phyloP scores from a whole-genome alignment of 306 rosid genomes.

The Boehmeria nivea region DNA sequence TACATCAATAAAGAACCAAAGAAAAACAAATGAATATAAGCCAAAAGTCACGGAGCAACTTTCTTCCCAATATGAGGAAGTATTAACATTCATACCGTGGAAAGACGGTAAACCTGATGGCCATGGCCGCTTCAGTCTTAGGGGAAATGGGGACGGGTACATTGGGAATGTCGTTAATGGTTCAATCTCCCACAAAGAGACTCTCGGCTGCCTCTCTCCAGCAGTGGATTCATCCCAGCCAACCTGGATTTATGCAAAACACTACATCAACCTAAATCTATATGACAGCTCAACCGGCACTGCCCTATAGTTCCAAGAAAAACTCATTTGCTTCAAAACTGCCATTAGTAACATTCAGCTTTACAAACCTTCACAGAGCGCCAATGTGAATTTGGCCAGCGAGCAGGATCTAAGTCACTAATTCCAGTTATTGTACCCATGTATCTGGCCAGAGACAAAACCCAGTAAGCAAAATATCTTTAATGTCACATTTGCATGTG shows the following conservation, averaged over 20 bases:
- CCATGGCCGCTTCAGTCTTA: conserved; percentile 84
- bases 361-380: conserved; percentile 72
- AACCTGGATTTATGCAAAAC: conserved; percentile 22
- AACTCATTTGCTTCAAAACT: not conserved
- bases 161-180: conserved; percentile 88
- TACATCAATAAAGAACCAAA: conserved; percentile 3
- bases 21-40: conserved; percentile 1
- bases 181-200: conserved; percentile 86
- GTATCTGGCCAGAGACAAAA: conserved; percentile 40
- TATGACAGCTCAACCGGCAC: not conserved
- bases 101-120: conserved; percentile 72
- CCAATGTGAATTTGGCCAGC: conserved; percentile 78
- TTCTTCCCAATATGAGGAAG: not conserved
- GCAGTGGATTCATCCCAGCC: conserved; percentile 89
- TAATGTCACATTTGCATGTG: not conserved
- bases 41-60: not conserved
- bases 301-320: not conserved
- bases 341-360: conserved; percentile 7
- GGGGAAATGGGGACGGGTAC: conserved; percentile 89
- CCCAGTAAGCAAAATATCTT: conserved; percentile 13
- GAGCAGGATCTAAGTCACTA: conserved; percentile 60
- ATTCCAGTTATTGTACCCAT: conserved; percentile 79
- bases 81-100: conserved; percentile 47
- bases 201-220: conserved; percentile 90
- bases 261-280: not conserved